Evolutionary conservation across 2,329 filamentous ascomycete genomes (phyloP), one percentile per base, ranked within the genome.

Genomic region (Cadophora malorum): DNA sequence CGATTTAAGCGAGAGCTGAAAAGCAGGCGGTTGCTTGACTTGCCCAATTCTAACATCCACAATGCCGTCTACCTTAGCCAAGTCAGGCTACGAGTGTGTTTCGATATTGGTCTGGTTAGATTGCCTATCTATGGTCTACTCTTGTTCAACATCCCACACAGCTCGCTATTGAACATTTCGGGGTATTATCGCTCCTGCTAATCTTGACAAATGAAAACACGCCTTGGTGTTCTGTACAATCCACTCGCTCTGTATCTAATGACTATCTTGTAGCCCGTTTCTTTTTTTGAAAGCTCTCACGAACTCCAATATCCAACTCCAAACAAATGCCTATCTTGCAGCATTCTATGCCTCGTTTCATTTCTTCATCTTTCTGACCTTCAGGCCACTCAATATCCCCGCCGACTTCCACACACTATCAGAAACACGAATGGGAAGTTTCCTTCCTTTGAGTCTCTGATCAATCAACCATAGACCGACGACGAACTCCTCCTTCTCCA

Each of bases 391-490:
- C 45, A 84, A 72, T 0, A 80, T 78, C 60, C 81, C 80, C 5
- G 85, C 91, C 74, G 91, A 93, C 35, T 84, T 85, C 92, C 92
- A 96, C 5, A 95, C 90, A 74, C 90, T 93, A 61, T 90, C 88
- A 63, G 85, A 85, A 10, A 95, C 90, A 74, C 85, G 87, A 16
- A 85, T 81, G 0, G 93, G 92, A 23, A 95, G 82, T 81, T 96
- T 96, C 68, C 92, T 82, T 1, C 92, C 93, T 72, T 91, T 88
- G n/a, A 96, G 80, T 68, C 91, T 82, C 82, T 94, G 91, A 77
- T 96, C 92, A 45, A 96, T 86, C 60, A 96, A 80, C 91, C 92
- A 96, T 81, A 93, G 84, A 10, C 92, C 92, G 1, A 95, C 91
- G 0, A 96, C 90, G 77, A 96, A 96, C 80, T 94, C 90, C 65